phyloP scores from a whole-genome alignment of 345 rosid species.

The Populus euphratica region DNA sequence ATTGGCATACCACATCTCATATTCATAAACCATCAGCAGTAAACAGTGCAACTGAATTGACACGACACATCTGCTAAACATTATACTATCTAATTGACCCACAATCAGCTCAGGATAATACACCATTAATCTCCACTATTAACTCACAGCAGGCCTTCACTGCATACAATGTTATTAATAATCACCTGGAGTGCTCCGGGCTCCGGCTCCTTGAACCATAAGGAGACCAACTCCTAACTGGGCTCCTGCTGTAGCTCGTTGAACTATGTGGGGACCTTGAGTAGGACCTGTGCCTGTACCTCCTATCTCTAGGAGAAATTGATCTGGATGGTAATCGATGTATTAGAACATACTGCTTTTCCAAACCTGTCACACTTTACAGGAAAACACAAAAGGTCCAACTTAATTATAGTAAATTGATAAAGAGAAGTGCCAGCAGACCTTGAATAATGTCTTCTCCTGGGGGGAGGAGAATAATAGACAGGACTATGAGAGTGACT shows the following conservation, averaged over 20 bases:
- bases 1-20: background rate
- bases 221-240: constrained; percentile 16
- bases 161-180: background rate
- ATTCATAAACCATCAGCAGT: background rate
- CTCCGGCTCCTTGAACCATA: constrained; percentile 30
- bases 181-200: constrained; percentile 34
- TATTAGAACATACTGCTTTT: background rate
- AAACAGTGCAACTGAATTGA: background rate
- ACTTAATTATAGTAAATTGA: too few relatives aligned
- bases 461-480: constrained; percentile 53
- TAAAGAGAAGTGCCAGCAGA: constrained; percentile 1
- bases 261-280: constrained; percentile 49
- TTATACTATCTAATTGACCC: background rate
- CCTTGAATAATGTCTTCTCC: constrained; percentile 49
- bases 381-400: background rate
- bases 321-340: constrained; percentile 38
- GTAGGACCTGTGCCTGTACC: constrained; percentile 48
- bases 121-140: background rate
- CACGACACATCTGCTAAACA: background rate
- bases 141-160: background rate
- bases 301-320: constrained; percentile 51
- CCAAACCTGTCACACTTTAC: background rate
- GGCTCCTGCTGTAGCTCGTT: constrained; percentile 49
- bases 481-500: constrained; percentile 50
- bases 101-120: background rate